Percentiles rank a stretch among this genome's conserved stretches.
These are phyloP conservation scores for Leavenworthia alabamica DNA, from an alignment of 345 rosid genomes.

Conservation along the genomic window DNA sequence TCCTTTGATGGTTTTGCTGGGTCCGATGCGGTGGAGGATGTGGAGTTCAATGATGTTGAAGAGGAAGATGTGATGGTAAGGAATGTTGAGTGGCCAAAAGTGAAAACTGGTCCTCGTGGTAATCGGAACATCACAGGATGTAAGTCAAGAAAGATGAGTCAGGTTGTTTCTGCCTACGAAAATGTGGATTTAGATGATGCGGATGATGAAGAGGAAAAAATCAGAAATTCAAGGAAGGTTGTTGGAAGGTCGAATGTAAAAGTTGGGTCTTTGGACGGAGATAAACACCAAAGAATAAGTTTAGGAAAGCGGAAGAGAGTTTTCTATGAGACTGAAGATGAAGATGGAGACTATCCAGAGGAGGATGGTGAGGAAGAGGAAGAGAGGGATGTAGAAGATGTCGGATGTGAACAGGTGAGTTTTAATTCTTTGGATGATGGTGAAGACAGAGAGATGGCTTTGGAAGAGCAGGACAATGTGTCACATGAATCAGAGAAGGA, in stretches of 20 bases:
- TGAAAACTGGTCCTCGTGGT: constrained; percentile 31
- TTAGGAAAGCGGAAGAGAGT: constrained; percentile 28
- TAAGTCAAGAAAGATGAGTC: constrained; percentile 10
- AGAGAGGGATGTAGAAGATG: constrained; percentile 15
- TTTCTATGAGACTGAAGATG: constrained; percentile 25
- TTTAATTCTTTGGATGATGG: constrained; percentile 4
- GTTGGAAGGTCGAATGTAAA: constrained; percentile 26
- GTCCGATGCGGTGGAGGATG: constrained; percentile 36
- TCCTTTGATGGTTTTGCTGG: constrained; percentile 46
- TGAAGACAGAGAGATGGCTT: constrained; percentile 21
- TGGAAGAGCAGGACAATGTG: constrained; percentile 29
- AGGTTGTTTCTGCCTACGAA: constrained; percentile 19
- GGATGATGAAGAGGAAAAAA: constrained; percentile 33
- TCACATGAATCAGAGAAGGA: constrained; percentile 20
- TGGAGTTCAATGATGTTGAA: constrained; percentile 29
- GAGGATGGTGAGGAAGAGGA: constrained; percentile 28
- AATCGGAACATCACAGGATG: constrained; percentile 23
- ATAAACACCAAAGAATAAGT: neutral
- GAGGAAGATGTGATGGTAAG: constrained; percentile 30
- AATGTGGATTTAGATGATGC: constrained; percentile 34
- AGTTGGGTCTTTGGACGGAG: constrained; percentile 7
- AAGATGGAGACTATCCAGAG: constrained; percentile 29
- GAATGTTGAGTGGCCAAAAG: constrained; percentile 39
- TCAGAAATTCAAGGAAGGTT: constrained; percentile 22
- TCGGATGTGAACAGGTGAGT: neutral